phyloP scores from a whole-genome alignment of 768 basidiomycete species.

The Lactifluus echinatus region DNA sequence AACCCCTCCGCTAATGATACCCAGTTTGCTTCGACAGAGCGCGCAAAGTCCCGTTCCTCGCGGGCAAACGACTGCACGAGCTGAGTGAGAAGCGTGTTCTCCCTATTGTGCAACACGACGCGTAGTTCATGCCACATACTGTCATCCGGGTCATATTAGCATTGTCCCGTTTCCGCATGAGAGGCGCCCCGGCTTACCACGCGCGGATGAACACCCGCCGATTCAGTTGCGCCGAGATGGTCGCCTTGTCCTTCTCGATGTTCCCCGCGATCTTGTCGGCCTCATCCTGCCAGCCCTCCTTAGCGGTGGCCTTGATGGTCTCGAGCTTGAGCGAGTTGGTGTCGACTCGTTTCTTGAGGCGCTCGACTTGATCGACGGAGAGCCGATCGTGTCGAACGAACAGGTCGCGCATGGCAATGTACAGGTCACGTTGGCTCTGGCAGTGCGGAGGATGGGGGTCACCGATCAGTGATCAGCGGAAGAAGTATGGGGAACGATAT shows the following conservation, averaged over 20 bases:
- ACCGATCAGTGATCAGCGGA: neutral
- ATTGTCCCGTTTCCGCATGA: neutral
- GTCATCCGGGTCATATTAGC: neutral
- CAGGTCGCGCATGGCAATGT: conserved; percentile 78
- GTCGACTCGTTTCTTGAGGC: conserved; percentile 81
- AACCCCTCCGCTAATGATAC: conserved; percentile 57
- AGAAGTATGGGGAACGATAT: conserved; percentile 2
- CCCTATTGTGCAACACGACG: conserved; percentile 83
- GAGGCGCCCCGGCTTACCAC: conserved; percentile 66
- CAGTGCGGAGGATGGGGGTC: neutral
- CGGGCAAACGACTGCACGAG: conserved; percentile 63
- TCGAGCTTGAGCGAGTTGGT: conserved; percentile 68
- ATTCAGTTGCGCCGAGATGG: conserved; percentile 64
- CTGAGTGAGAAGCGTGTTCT: conserved; percentile 72
- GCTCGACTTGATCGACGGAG: conserved; percentile 81
- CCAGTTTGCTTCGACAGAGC: conserved; percentile 65
- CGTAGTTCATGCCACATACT: conserved; percentile 97
- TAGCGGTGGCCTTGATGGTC: conserved; percentile 55
- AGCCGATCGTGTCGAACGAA: conserved; percentile 84
- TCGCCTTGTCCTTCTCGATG: conserved; percentile 82
- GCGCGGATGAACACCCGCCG: conserved; percentile 82
- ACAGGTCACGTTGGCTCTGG: conserved; percentile 76
- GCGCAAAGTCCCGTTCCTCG: conserved; percentile 63
- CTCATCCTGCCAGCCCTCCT: conserved; percentile 82
- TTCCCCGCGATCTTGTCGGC: conserved; percentile 61